A percentile compares a stretch with the other conserved stretches of the same genome.
phyloP scores from a whole-genome alignment of 164 flowering plant species.

The Kalanchoe fedtschenkoi region DNA sequence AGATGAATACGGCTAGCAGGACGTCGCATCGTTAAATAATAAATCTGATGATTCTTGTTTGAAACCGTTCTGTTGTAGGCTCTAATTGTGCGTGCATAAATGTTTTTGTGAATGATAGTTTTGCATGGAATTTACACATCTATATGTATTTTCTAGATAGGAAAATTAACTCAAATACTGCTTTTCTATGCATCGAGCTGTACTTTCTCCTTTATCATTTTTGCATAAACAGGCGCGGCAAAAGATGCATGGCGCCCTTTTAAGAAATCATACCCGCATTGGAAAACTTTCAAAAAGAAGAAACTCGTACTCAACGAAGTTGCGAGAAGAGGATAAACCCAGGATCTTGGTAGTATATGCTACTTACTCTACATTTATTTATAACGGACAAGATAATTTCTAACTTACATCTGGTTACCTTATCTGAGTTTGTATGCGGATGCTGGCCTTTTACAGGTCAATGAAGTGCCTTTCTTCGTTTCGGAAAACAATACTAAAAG shows the following conservation, averaged over 20 bases:
- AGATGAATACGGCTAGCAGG: not conserved
- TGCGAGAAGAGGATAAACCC: not conserved
- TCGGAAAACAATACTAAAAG: not conserved
- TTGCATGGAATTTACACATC: not conserved
- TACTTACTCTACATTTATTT: not conserved
- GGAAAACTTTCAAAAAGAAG: not conserved
- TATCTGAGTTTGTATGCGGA: not conserved
- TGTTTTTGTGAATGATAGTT: not conserved
- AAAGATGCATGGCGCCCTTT: not conserved
- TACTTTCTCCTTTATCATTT: not conserved
- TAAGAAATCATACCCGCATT: not conserved
- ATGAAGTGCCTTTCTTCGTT: not conserved
- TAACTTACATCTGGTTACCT: not conserved
- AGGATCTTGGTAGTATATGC: not conserved
- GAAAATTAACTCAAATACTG: not conserved
- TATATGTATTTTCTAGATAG: not conserved
- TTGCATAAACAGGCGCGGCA: slow-evolving; percentile 1
- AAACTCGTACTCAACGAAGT: not conserved
- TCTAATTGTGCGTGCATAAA: no score
- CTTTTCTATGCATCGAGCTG: not conserved
- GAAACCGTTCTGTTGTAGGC: not conserved
- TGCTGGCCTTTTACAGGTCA: not conserved
- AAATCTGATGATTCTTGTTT: not conserved
- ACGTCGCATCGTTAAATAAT: no score
- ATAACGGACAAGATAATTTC: not conserved